Base-by-base conservation (phyloP, 805 yeast genomes). In the Wickerhamomyces bisporus region DNA sequence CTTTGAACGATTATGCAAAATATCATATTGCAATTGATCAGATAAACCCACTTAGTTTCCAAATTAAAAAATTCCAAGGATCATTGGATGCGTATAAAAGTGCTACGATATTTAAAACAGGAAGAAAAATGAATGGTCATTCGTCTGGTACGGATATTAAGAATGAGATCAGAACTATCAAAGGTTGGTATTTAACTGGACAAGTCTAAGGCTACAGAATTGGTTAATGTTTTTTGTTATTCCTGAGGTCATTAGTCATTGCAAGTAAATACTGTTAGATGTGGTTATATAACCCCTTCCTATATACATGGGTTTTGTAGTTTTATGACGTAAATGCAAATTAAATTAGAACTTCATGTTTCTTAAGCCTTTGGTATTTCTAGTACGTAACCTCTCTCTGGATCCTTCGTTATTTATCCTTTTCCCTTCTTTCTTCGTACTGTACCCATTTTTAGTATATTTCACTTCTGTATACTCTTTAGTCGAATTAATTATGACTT, bases 161-260 rank as follows among this genome's bases (percentile, higher is more conserved):
- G 13, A 45, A 49, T 6, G 52, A 53, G 1, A 55, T 65, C 10
- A 56, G 71, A 30, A 57, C 58, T n/a, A 58, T 65, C 21, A 66
- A 66, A 46, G 71, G 71, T 15, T 60, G 67, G 60, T 60, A 56
- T 41, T 48, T 66, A 32, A 62, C 61, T 39, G 70, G 71, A 14
- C 60, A 53, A 40, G 53, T 58, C 10, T 58, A 49, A 40, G 8
- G 12, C 8, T 43, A 27, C 27, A 17, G 17, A 29, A 23, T 9
- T 6, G 30, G 6, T 8, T 27, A 5, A 5, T 6, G 17, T n/a
- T 27, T 6, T 6, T 6, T 14, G 17, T 7, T 17, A 18, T 11
- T 29, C n/a, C n/a, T n/a, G n/a, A n/a, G 15, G 15, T 17, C 30
- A 27, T 27, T 27, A 27, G 17, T 27, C 30, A 27, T 27, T 14